These are phyloP conservation scores for Pichia nanzhaoensis DNA, from an alignment of 805 yeast genomes.

Conservation along the genomic window DNA sequence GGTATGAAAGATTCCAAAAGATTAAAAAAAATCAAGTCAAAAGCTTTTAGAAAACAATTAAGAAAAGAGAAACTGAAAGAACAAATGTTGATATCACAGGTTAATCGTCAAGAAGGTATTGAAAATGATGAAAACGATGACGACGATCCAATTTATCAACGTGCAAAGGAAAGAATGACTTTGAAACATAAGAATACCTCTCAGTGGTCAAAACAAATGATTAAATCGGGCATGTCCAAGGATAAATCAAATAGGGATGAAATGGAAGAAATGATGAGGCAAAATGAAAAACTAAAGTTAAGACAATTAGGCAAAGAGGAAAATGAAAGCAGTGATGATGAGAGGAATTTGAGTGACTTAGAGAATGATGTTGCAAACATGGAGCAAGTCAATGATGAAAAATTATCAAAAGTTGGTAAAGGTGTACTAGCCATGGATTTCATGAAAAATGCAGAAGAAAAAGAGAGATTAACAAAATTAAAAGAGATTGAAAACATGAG, in stretches of 20 bases:
- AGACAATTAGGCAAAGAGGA: conserved; percentile 53
- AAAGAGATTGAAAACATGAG: conserved; percentile 46
- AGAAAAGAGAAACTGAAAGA: conserved; percentile 76
- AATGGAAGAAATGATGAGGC: conserved; percentile 88
- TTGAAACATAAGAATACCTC: conserved; percentile 83
- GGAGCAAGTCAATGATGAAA: conserved; percentile 32
- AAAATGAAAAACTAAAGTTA: conserved; percentile 69
- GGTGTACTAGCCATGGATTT: conserved; percentile 94
- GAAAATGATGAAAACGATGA: conserved; percentile 38
- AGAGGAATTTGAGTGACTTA: conserved; percentile 43
- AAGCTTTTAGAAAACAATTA: conserved; percentile 76
- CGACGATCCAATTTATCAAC: conserved; percentile 61
- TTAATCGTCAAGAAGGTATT: conserved; percentile 32
- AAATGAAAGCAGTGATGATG: conserved; percentile 34
- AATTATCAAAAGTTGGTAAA: conserved; percentile 54
- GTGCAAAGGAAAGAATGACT: conserved; percentile 91
- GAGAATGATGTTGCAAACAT: conserved; percentile 42
- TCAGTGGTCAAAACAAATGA: conserved; percentile 87
- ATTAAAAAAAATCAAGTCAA: conserved; percentile 90
- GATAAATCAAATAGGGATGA: conserved; percentile 81
- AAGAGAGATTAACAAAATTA: conserved; percentile 53
- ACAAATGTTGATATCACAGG: conserved; percentile 58
- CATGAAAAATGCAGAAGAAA: conserved; percentile 83
- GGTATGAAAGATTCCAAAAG: conserved; percentile 89
- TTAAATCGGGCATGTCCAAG: conserved; percentile 83